phyloP scores from a whole-genome alignment of 495 filamentous ascomycete genomes.

The Aspergillus coremiiformis region DNA sequence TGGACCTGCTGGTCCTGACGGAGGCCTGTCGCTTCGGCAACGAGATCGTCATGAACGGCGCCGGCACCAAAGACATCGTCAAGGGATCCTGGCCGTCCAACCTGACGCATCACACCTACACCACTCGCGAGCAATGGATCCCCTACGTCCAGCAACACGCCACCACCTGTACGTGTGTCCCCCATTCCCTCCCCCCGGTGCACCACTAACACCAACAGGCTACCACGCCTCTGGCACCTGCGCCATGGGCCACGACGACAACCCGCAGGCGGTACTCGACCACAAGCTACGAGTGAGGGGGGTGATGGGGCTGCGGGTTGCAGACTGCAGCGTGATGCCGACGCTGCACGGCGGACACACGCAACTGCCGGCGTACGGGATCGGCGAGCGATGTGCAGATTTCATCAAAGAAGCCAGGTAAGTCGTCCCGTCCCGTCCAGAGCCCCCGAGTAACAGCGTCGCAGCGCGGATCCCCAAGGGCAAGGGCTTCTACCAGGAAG shows the following conservation, averaged over 20 bases:
- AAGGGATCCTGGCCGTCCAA: slow-evolving; percentile 47
- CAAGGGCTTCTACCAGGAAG: no score
- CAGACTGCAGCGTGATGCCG: slow-evolving; percentile 53
- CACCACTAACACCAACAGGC: slow-evolving; percentile 13
- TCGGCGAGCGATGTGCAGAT: slow-evolving; percentile 53
- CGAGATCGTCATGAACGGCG: slow-evolving; percentile 46
- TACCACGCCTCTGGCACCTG: slow-evolving; percentile 50
- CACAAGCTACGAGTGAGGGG: slow-evolving; percentile 46
- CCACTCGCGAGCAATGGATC: slow-evolving; percentile 42
- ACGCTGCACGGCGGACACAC: slow-evolving; percentile 48
- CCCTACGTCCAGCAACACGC: slow-evolving; percentile 44
- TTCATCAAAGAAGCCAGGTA: slow-evolving; percentile 47
- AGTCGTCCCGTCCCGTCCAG: no score
- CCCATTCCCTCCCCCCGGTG: neutral
- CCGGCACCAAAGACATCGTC: slow-evolving; percentile 48
- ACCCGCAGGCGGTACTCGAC: slow-evolving; percentile 49
- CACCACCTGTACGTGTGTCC: slow-evolving; percentile 39
- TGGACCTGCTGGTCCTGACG: slow-evolving; percentile 42
- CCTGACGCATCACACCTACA: slow-evolving; percentile 39
- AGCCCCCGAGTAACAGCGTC: no score
- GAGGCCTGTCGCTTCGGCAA: slow-evolving; percentile 47
- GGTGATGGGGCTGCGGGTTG: slow-evolving; percentile 45
- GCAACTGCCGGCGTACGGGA: slow-evolving; percentile 52
- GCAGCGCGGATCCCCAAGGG: no score
- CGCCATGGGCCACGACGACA: slow-evolving; percentile 41